phyloP scores from a whole-genome alignment of 352 stramenopile species.

The Phytophthora europaea region DNA sequence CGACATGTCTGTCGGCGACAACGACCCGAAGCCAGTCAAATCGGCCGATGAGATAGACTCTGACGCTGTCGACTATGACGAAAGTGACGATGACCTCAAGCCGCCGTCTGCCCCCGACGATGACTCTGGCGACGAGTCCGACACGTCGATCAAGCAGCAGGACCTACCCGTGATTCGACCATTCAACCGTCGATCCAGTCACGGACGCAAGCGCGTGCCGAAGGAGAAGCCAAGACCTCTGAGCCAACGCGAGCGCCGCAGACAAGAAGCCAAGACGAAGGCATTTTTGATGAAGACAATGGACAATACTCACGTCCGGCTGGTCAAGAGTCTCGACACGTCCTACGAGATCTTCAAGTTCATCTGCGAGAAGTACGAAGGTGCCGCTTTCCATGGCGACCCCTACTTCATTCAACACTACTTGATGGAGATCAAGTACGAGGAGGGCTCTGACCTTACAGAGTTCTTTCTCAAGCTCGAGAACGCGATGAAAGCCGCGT shows the following conservation, averaged over 20 bases:
- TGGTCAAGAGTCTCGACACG: conserved; percentile 23
- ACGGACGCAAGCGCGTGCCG: too few species aligned
- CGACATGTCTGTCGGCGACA: neutral
- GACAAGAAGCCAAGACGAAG: conserved; percentile 27
- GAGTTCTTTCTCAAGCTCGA: neutral
- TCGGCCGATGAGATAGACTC: neutral
- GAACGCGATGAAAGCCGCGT: neutral
- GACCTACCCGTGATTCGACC: neutral
- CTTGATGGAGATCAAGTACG: conserved; percentile 1
- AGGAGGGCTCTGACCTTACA: neutral
- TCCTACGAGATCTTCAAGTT: neutral
- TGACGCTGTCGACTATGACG: neutral
- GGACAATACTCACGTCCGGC: conserved; percentile 11
- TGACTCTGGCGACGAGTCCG: neutral
- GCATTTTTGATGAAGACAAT: conserved; percentile 34
- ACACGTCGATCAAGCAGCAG: neutral
- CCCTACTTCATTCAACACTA: neutral
- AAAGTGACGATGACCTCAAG: neutral
- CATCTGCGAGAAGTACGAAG: neutral
- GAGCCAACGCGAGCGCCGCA: neutral
- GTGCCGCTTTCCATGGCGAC: neutral
- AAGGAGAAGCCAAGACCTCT: too few species aligned
- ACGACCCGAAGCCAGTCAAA: too few species aligned
- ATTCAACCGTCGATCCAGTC: neutral
- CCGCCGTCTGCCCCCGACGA: neutral